phyloP scores from a whole-genome alignment of 495 filamentous ascomycete species.

The Penicillium macrosclerotiorum region DNA sequence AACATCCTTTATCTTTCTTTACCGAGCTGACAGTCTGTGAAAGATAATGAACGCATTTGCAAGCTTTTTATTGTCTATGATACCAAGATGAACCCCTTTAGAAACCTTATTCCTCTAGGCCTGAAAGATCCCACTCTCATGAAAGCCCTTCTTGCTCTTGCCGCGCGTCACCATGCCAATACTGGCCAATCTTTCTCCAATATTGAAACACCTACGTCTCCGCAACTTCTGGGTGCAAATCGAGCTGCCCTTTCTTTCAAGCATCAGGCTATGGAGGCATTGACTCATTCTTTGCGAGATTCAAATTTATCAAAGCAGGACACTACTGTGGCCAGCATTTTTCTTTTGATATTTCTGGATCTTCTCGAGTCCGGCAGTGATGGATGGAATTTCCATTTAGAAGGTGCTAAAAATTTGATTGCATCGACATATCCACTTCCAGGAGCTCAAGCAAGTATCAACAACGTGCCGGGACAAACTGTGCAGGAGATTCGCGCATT shows the following conservation, averaged over 20 bases:
- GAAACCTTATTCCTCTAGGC: slow-evolving; percentile 49
- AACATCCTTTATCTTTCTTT: no score
- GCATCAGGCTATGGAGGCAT: slow-evolving; percentile 45
- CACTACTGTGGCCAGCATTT: slow-evolving; percentile 47
- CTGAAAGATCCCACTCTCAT: slow-evolving; percentile 45
- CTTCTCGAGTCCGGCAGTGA: slow-evolving; percentile 55
- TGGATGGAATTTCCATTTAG: slow-evolving; percentile 54
- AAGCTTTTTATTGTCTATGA: slow-evolving; percentile 56
- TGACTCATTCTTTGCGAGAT: slow-evolving; percentile 31
- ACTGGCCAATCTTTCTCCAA: slow-evolving; percentile 26
- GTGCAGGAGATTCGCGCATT: slow-evolving; percentile 26
- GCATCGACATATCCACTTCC: slow-evolving; percentile 13
- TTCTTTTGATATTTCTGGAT: slow-evolving; percentile 58
- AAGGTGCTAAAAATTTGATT: slow-evolving; percentile 47
- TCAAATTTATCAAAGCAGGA: slow-evolving; percentile 25
- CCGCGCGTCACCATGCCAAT: slow-evolving; percentile 53
- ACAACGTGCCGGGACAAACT: slow-evolving; percentile 22
- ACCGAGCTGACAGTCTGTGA: neutral
- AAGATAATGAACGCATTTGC: slow-evolving; percentile 53
- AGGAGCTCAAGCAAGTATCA: slow-evolving; percentile 15
- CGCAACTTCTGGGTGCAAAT: slow-evolving; percentile 20
- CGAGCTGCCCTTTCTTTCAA: slow-evolving; percentile 51
- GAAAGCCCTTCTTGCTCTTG: slow-evolving; percentile 51
- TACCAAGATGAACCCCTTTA: slow-evolving; percentile 52
- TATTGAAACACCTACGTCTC: slow-evolving; percentile 6